Evolutionary conservation across 169 alveolate genomes (phyloP).

Genomic region (Blepharisma undulans): DNA sequence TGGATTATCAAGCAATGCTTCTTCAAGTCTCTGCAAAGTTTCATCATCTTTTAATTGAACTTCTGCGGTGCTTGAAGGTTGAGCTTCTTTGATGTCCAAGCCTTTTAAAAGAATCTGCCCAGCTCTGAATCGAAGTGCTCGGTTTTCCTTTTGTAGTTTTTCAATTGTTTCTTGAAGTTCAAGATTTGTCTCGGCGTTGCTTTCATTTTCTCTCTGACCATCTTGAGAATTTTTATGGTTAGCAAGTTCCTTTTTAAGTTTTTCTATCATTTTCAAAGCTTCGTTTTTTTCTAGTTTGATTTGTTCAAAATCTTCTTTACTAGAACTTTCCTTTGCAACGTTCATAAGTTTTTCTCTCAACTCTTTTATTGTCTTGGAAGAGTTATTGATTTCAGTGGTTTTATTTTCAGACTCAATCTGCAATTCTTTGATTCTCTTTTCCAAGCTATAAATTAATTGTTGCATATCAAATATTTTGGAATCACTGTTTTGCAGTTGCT

Average conservation of each 20-base stretch:
- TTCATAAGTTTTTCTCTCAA: too few species aligned
- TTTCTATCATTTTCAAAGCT: background rate
- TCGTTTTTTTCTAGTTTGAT: background rate
- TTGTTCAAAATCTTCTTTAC: background rate
- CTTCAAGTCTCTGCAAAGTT: conserved; percentile 41
- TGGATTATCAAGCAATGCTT: background rate
- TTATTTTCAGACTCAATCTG: too few species aligned
- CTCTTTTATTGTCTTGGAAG: background rate
- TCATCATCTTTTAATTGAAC: conserved; percentile 50
- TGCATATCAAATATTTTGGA: background rate
- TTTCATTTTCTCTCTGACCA: too few species aligned
- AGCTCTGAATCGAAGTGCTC: conserved; percentile 51
- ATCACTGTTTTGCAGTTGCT: background rate
- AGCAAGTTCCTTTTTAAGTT: background rate
- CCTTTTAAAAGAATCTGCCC: conserved; percentile 44
- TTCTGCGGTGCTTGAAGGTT: background rate
- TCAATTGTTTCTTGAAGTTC: background rate
- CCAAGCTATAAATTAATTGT: background rate
- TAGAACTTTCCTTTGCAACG: too few species aligned
- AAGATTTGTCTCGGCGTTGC: too few species aligned
- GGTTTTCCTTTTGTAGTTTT: background rate
- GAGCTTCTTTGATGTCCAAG: conserved; percentile 33
- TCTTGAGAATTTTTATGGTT: background rate
- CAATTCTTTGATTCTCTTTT: background rate
- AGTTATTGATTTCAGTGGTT: background rate